phyloP scores from a whole-genome alignment of 805 yeast species.

The Torulaspora indica region DNA sequence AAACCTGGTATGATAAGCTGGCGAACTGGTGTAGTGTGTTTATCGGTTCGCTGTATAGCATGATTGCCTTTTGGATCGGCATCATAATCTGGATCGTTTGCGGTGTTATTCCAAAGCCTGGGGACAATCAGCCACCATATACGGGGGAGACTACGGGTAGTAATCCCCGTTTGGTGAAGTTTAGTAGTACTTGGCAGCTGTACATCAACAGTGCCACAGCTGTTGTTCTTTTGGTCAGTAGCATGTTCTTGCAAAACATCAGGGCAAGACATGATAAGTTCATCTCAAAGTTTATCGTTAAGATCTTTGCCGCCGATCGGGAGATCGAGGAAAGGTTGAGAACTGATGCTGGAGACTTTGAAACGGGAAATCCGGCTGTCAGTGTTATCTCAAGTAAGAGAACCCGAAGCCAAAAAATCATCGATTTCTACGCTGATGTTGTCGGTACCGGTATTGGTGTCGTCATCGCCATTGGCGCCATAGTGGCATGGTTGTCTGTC shows the following conservation, averaged over 20 bases:
- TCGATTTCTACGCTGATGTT: conserved; percentile 41
- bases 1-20: conserved; percentile 36
- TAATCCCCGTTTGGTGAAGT: conserved; percentile 25
- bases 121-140: conserved; percentile 28
- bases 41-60: conserved; percentile 35
- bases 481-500: conserved; percentile 38
- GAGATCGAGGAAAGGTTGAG: conserved; percentile 32
- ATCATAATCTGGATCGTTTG: conserved; percentile 39
- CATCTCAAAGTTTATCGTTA: conserved; percentile 22
- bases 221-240: conserved; percentile 35
- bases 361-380: conserved; percentile 27
- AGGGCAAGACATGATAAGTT: conserved; percentile 38
- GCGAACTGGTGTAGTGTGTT: conserved; percentile 26
- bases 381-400: conserved; percentile 20
- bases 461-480: conserved; percentile 33
- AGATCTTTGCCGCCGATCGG: conserved; percentile 28
- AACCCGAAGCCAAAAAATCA: conserved; percentile 21
- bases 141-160: conserved; percentile 26
- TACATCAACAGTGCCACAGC: conserved; percentile 42
- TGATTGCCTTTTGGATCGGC: conserved; percentile 38
- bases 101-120: conserved; percentile 33
- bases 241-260: conserved; percentile 40
- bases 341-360: conserved; percentile 18
- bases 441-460: conserved; percentile 44
- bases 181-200: conserved; percentile 40